phyloP scores from a whole-genome alignment of 495 filamentous ascomycete species.

The Parmelia sp. region DNA sequence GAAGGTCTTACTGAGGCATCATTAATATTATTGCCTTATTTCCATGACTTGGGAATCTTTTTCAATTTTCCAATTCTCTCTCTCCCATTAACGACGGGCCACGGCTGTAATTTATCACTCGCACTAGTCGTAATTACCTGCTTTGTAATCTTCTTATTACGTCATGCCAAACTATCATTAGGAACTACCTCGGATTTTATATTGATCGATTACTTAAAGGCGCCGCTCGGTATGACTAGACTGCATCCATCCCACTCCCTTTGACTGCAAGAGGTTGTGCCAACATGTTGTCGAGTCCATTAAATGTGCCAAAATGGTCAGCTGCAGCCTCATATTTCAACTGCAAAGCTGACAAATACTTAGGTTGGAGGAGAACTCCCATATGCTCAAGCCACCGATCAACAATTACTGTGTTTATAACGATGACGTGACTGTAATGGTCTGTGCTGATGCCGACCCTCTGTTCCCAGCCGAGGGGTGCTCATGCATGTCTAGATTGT shows the following conservation, averaged over 20 bases:
- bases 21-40: no score
- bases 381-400: constrained; percentile 88
- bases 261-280: neutral
- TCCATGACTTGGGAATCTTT: no score
- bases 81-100: no score
- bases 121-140: neutral
- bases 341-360: constrained; percentile 7
- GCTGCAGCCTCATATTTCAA: constrained; percentile 13
- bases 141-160: neutral
- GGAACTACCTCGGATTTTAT: no score
- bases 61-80: no score
- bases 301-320: constrained; percentile 86
- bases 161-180: no score
- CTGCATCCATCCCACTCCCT: no score
- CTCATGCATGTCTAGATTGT: constrained; percentile 58
- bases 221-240: no score
- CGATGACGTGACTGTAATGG: constrained; percentile 71
- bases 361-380: constrained; percentile 89
- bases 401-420: constrained; percentile 98
- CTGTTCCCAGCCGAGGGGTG: no score
- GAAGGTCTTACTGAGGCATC: neutral
- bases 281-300: constrained; percentile 44
- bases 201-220: no score
- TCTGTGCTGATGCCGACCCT: constrained; percentile 24
- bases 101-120: neutral